Evolutionary conservation across 1,284 basidiomycete species (phyloP), one percentile per base, ranked within the genome.

Genomic region (Coriolopsis trogii): DNA sequence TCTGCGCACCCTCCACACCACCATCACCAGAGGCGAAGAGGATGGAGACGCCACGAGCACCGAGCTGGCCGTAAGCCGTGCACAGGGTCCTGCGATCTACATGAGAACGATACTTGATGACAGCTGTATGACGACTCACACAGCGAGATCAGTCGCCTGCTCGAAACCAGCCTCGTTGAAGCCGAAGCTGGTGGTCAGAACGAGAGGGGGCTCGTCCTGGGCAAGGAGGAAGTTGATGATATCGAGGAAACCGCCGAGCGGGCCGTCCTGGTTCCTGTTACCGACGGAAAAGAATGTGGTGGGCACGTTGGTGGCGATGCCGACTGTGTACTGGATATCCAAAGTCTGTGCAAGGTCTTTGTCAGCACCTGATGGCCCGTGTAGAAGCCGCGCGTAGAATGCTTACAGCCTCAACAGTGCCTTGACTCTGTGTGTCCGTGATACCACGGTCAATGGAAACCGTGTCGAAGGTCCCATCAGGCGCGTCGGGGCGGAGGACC

Each of bases 21-120:
- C 61, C 67, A 61, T 84, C 86, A 48, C 87, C 87, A 49, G 80
- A 82, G 21, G 82, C 80, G 71, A 84, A 87, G 60, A 89, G 71
- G 23, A 84, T 70, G 21, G 79, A 81, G n/a, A 75, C 76, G 26
- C 87, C 86, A 26, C 76, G 73, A 4, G 78, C 70, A 15, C 83
- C 83, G 40, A 89, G 77, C 52, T 81, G 76, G n/a, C 56, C 62
- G 46, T 63, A 61, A 10, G 59, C 62, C 25, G 45, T 58, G 58
- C 59, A 61, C 25, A 63, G 48, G 41, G 56, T 57, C 37, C 58
- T 60, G 42, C 20, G 16, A 15, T 12, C 10, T 3, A 4, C 4
- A 16, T 41, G 6, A 41, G 31, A 1, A 15, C 29, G 25, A 10
- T 15, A 28, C 10, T 2, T 15, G 12, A 15, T 28, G 13, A 24